These are phyloP conservation scores for Candida wancherniae DNA, from an alignment of 805 yeast genomes.

Conservation along the genomic window DNA sequence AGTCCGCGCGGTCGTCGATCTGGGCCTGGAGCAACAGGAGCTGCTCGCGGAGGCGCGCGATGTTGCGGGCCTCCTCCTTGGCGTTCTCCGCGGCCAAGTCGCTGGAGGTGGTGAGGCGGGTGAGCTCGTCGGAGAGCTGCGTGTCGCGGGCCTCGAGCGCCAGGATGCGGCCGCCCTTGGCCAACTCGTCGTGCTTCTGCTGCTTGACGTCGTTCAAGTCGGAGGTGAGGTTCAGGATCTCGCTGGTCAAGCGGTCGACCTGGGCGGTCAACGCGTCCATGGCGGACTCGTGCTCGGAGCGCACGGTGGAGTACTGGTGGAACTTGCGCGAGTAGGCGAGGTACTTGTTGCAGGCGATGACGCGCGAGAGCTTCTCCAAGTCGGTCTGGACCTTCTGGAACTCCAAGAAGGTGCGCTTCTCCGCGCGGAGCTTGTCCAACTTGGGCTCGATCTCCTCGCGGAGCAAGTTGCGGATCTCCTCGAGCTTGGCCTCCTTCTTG, in stretches of 20 bases:
- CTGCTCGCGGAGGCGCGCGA: constrained; percentile 20
- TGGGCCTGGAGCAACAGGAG: constrained; percentile 31
- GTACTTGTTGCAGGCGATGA: constrained; percentile 77
- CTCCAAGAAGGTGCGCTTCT: constrained; percentile 78
- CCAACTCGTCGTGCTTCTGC: constrained; percentile 53
- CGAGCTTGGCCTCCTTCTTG: constrained; percentile 80
- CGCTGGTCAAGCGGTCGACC: constrained; percentile 46
- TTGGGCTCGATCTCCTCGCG: constrained; percentile 92
- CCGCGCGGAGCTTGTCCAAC: constrained; percentile 70
- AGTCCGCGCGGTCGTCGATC: constrained; percentile 31
- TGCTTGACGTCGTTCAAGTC: constrained; percentile 53
- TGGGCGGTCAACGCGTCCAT: constrained; percentile 40
- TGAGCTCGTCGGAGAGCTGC: constrained; percentile 54
- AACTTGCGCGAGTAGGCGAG: constrained; percentile 37
- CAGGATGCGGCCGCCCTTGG: constrained; percentile 56
- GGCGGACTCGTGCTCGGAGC: constrained; percentile 37
- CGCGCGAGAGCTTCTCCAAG: constrained; percentile 65
- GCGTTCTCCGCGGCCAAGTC: constrained; percentile 56
- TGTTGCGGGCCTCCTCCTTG: constrained; percentile 34
- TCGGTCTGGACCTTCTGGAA: constrained; percentile 81
- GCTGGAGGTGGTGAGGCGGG: constrained; percentile 61
- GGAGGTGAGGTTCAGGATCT: constrained; percentile 52
- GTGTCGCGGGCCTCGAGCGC: constrained; percentile 56
- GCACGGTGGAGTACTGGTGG: constrained; percentile 39
- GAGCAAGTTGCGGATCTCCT: constrained; percentile 67